Conservation (phyloP, 768 basidiomycete genomes). For the Leccinum subgranulosum region DNA sequence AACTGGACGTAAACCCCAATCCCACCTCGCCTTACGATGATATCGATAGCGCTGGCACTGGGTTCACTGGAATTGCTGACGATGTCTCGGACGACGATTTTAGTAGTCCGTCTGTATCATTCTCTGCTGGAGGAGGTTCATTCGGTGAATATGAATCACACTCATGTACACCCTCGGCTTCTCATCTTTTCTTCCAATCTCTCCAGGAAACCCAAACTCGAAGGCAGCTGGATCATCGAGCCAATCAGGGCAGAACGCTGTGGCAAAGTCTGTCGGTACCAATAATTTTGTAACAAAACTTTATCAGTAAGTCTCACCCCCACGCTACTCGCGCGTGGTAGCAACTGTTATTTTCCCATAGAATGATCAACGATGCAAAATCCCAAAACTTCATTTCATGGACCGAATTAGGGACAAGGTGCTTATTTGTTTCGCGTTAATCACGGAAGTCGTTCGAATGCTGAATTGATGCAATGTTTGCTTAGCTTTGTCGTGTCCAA, state of each 20-base stretch:
- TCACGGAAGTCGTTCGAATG: neutral
- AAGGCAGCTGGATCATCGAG: conserved; percentile 17
- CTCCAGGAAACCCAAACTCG: conserved; percentile 7
- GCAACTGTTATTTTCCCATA: conserved; percentile 26
- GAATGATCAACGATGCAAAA: conserved; percentile 85
- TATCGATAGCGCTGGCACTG: conserved; percentile 44
- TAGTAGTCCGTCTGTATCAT: conserved; percentile 16
- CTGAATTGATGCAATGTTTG: neutral
- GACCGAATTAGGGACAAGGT: conserved; percentile 78
- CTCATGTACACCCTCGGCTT: neutral
- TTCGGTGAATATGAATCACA: neutral
- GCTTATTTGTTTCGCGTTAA: neutral
- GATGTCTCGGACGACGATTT: conserved; percentile 27
- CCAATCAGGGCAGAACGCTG: conserved; percentile 46
- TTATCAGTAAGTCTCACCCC: conserved; percentile 61
- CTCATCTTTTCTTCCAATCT: neutral
- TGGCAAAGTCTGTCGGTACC: conserved; percentile 62
- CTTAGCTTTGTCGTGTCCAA: conserved; percentile 78
- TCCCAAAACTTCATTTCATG: conserved; percentile 78
- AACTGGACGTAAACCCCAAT: conserved; percentile 30
- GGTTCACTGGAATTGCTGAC: conserved; percentile 18
- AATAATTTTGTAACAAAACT: conserved; percentile 90
- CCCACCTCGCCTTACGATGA: conserved; percentile 51
- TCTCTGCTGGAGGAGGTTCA: conserved; percentile 4
- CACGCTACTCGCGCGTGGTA: neutral